A percentile compares a stretch with the other conserved stretches of the same genome.
Conservation (phyloP, 768 basidiomycete species). For the Candolleomyces efflorescens region DNA sequence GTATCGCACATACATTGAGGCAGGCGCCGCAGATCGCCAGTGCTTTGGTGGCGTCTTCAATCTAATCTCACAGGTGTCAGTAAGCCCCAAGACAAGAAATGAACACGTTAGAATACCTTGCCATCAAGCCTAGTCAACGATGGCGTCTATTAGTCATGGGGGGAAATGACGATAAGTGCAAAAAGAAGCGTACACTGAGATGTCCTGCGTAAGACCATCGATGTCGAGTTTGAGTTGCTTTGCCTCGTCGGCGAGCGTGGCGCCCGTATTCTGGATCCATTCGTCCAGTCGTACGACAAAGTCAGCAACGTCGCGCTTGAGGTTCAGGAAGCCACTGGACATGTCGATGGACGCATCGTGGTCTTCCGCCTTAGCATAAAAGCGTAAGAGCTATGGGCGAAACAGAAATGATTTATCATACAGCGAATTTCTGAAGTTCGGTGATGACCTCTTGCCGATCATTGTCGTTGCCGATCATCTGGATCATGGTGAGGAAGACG, state of each 20-base stretch:
- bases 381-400: not conserved
- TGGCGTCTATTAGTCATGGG: not conserved
- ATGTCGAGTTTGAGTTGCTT: not conserved
- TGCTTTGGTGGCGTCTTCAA: not conserved
- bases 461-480: not conserved
- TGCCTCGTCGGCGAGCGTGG: not conserved
- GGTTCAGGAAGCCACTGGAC: not conserved
- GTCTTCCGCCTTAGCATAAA: not conserved
- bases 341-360: not conserved
- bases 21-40: not conserved
- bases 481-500: not conserved
- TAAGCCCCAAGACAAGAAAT: not conserved
- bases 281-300: not conserved
- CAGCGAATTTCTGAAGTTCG: not conserved
- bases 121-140: not conserved
- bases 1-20: not conserved
- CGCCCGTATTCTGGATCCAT: not conserved
- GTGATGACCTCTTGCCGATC: not conserved
- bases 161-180: not conserved
- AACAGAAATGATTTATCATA: not conserved
- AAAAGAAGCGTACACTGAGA: not conserved
- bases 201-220: not conserved
- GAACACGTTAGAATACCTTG: not conserved
- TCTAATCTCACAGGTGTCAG: not conserved
- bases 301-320: not conserved